These are phyloP conservation scores for Zalerion maritima DNA, from an alignment of 495 filamentous ascomycete species.

Conservation along the genomic window DNA sequence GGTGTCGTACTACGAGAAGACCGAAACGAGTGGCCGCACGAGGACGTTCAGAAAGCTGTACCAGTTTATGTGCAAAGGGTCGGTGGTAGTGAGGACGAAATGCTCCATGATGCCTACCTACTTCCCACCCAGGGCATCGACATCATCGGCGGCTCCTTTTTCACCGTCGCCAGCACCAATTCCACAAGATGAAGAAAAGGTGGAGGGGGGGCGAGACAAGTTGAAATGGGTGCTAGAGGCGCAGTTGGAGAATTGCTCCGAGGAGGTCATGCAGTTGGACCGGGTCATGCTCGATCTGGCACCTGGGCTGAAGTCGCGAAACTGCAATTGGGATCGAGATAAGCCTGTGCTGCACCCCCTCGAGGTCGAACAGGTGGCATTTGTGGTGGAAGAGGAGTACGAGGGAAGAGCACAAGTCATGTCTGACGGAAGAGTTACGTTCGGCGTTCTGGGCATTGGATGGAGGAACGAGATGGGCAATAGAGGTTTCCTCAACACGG, in stretches of 20 bases:
- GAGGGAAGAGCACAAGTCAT: slow-evolving; percentile 31
- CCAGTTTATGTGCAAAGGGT: slow-evolving; percentile 84
- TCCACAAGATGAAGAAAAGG: not conserved
- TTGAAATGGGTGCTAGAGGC: slow-evolving; percentile 65
- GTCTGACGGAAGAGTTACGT: slow-evolving; percentile 47
- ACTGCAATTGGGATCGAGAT: slow-evolving; percentile 36
- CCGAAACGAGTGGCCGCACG: slow-evolving; percentile 51
- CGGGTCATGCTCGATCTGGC: slow-evolving; percentile 36
- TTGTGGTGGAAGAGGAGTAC: slow-evolving; percentile 58
- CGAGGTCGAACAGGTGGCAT: slow-evolving; percentile 86
- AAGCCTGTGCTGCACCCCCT: slow-evolving; percentile 63
- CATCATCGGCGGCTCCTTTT: slow-evolving; percentile 2
- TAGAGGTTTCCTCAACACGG: slow-evolving; percentile 72
- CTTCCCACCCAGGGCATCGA: not conserved
- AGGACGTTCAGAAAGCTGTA: slow-evolving; percentile 92
- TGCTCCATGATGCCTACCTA: slow-evolving; percentile 39
- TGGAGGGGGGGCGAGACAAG: slow-evolving; percentile 12
- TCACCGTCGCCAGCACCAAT: too few species aligned
- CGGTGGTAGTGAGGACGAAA: slow-evolving; percentile 83
- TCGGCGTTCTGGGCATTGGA: slow-evolving; percentile 73
- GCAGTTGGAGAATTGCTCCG: slow-evolving; percentile 84
- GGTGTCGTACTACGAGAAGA: slow-evolving; percentile 67
- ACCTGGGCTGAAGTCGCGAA: slow-evolving; percentile 27
- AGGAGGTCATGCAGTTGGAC: slow-evolving; percentile 48
- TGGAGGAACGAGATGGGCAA: slow-evolving; percentile 89